Evolutionary conservation across 75 land plant genomes (phyloP).

Genomic region (Pinus taeda): DNA sequence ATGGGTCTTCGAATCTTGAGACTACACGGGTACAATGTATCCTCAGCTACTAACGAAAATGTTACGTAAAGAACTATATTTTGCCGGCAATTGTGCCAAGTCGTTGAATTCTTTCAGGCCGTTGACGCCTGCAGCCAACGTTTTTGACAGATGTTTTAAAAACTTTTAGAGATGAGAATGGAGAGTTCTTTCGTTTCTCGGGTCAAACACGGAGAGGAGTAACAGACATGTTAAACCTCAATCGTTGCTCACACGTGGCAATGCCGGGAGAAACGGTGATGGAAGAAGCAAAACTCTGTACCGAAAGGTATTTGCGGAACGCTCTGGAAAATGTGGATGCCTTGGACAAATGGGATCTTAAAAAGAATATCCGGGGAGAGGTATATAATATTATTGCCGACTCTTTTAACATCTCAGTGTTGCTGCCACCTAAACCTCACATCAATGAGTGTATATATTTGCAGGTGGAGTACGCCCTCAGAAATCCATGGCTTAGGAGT

Average conservation of each 20-base stretch:
- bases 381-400: too few species aligned
- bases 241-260: slow-evolving; percentile 18
- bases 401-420: too few species aligned
- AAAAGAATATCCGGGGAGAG: slow-evolving; percentile 19
- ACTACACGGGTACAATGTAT: slow-evolving; percentile 19
- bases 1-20: slow-evolving; percentile 25
- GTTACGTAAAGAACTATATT: background rate
- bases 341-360: slow-evolving; percentile 27
- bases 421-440: too few species aligned
- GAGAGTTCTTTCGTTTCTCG: slow-evolving; percentile 22
- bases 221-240: slow-evolving; percentile 25
- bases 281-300: slow-evolving; percentile 19
- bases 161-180: slow-evolving; percentile 18
- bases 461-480: slow-evolving; percentile 23
- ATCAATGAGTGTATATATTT: too few species aligned
- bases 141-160: slow-evolving; percentile 13
- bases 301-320: slow-evolving; percentile 3
- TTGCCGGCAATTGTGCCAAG: background rate
- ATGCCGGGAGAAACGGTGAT: slow-evolving; percentile 21
- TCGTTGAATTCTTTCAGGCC: background rate
- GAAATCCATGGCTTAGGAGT: slow-evolving; percentile 21
- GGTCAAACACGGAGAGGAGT: slow-evolving; percentile 25
- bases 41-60: slow-evolving; percentile 16
- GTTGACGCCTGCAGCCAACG: background rate
- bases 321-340: slow-evolving; percentile 9